Evolutionary conservation across 2,329 filamentous ascomycete species (phyloP), one percentile per base, ranked within the genome.

Genomic region (Teratosphaeria epicoccoides): DNA sequence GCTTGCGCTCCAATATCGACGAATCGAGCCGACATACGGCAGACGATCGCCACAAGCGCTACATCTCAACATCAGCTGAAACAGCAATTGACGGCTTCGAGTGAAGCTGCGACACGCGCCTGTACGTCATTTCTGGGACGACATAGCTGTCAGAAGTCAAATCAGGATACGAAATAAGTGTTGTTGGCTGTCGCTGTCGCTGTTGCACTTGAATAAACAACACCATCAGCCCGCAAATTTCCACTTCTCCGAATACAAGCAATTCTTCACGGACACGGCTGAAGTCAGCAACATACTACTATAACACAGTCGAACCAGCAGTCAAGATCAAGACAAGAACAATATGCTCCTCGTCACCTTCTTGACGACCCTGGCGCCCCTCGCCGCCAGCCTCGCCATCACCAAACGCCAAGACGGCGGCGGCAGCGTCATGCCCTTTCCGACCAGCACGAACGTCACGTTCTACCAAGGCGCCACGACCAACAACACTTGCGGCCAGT

Each of bases 381-480:
- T 23, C 7, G 22, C 45, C 45, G 22, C 25, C 46, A 20, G 17
- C 23, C 52, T 25, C 48, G 12, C 33, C 24, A 20, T 25, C 45
- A 23, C 25, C 6, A 14, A 20, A 12, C 40, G 24, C 37, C 43
- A 51, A 23, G 40, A n/a, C 45, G 20, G 24, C 29, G 52, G 52
- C 29, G 52, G 48, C 44, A 12, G 22, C 45, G 22, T 12, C 44
- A n/a, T 37, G 10, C 51, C 46, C 33, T 29, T 46, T 22, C 54
- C 54, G n/a, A 46, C 40, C 50, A 51, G 51, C 49, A 52, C 53
- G 7, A 55, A 40, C 45, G 29, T 58, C 49, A 37, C n/a, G 24
- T 51, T 46, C 56, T 58, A 51, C 52, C 24, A 49, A 25, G 52
- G 55, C 51, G 28, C 17, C 24, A 46, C 43, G 24, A 24, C 25